Conservation (phyloP, 768 basidiomycete genomes). For the Cyathus striatus region DNA sequence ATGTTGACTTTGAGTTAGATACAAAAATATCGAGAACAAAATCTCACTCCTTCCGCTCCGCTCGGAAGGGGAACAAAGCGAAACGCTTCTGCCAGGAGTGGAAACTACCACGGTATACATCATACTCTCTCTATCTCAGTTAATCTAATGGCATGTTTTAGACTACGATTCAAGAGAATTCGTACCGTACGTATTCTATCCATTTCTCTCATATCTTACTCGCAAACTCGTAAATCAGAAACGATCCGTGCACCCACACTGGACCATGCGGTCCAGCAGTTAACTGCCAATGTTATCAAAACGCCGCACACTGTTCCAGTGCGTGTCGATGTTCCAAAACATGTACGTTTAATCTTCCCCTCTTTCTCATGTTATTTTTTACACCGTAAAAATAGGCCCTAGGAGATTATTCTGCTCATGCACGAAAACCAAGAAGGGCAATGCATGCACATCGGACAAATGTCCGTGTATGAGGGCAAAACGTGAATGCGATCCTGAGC, state of each 20-base stretch:
- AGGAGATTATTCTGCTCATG: background rate
- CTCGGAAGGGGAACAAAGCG: background rate
- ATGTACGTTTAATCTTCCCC: background rate
- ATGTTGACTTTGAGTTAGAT: too few relatives aligned
- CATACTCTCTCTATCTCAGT: too few relatives aligned
- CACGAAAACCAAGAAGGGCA: background rate
- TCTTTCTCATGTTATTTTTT: too few relatives aligned
- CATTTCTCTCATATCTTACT: too few relatives aligned
- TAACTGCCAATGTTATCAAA: background rate
- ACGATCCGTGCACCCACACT: background rate
- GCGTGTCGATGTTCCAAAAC: background rate
- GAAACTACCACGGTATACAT: too few relatives aligned
- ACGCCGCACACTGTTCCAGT: background rate
- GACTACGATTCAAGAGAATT: background rate
- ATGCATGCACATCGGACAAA: background rate
- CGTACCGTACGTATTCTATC: background rate
- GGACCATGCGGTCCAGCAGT: background rate
- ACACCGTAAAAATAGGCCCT: too few relatives aligned
- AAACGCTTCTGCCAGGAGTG: too few relatives aligned
- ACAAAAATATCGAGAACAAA: too few relatives aligned
- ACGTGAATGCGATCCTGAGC: constrained; percentile 1
- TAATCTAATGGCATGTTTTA: too few relatives aligned
- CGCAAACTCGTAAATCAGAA: too few relatives aligned
- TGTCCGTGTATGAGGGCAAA: background rate
- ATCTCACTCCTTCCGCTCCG: too few relatives aligned